These are phyloP conservation scores for Saccharomycopsis phalli DNA, from an alignment of 1,139 yeast species.

Conservation along the genomic window DNA sequence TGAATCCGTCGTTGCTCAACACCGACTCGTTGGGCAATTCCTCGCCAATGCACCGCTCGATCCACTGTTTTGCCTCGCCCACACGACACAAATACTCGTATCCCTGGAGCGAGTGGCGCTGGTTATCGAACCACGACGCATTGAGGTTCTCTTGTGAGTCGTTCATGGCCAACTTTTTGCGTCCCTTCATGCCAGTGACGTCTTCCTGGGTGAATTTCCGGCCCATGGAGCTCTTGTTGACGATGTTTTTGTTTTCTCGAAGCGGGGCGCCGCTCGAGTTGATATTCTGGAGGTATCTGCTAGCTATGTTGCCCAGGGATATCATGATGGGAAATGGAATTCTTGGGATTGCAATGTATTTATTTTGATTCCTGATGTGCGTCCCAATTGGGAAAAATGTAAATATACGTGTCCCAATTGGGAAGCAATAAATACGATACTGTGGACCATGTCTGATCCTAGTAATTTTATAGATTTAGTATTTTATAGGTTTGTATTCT, in stretches of 20 bases:
- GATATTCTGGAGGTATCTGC: constrained; percentile 10
- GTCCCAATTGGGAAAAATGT: constrained; percentile 1
- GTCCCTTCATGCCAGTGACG: constrained; percentile 12
- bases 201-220: background rate
- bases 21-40: constrained; percentile 47
- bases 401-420: background rate
- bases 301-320: constrained; percentile 6
- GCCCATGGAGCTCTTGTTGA: constrained; percentile 1
- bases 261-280: constrained; percentile 3
- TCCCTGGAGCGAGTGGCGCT: constrained; percentile 28
- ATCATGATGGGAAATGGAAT: background rate
- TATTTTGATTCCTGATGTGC: background rate
- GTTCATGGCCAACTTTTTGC: constrained; percentile 15
- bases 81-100: constrained; percentile 87
- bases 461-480: too few relatives aligned
- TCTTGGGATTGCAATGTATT: too few relatives aligned
- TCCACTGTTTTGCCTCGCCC: constrained; percentile 77
- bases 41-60: constrained; percentile 47
- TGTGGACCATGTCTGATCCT: too few relatives aligned
- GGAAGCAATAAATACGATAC: too few relatives aligned
- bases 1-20: constrained; percentile 49
- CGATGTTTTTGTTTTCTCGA: constrained; percentile 11
- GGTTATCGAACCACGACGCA: constrained; percentile 16
- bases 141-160: constrained; percentile 12
- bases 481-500: too few relatives aligned